Evolutionary conservation across 495 filamentous ascomycete species (phyloP).

Genomic region (Hypoxylon intermedium): DNA sequence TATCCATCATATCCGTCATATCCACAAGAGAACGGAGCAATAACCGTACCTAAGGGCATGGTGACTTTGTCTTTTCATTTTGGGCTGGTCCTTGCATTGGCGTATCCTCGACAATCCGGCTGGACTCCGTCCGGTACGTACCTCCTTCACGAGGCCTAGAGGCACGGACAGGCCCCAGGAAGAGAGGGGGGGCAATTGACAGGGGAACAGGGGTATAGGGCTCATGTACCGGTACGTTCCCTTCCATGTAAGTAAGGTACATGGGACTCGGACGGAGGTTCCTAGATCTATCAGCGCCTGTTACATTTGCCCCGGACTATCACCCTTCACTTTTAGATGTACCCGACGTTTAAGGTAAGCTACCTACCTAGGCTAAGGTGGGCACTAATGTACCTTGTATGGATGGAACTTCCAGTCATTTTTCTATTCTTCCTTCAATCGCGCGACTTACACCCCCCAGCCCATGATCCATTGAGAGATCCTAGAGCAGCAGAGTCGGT

Average conservation of each 20-base stretch:
- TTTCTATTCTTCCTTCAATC: conserved; percentile 34
- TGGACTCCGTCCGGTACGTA: conserved; percentile 31
- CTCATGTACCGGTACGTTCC: conserved; percentile 36
- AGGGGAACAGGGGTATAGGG: conserved; percentile 8
- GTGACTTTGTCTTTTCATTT: conserved; percentile 12
- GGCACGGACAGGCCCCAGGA: conserved; percentile 13
- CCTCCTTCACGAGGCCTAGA: neutral
- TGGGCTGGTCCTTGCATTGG: conserved; percentile 30
- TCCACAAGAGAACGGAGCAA: conserved; percentile 25
- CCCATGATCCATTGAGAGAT: neutral
- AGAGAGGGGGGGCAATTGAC: conserved; percentile 20
- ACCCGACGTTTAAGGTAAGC: conserved; percentile 32
- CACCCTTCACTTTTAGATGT: conserved; percentile 28
- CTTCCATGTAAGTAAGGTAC: conserved; percentile 24
- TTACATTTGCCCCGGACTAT: conserved; percentile 43
- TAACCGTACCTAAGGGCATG: conserved; percentile 27
- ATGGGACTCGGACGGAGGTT: conserved; percentile 30
- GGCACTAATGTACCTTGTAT: conserved; percentile 26
- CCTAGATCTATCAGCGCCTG: conserved; percentile 37
- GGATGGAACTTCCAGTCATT: conserved; percentile 19
- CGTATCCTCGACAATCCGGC: conserved; percentile 24
- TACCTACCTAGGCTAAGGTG: conserved; percentile 14
- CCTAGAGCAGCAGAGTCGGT: too few species aligned
- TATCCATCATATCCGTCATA: conserved; percentile 1
- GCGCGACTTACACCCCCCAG: conserved; percentile 22